Base-by-base conservation (phyloP, 2,329 filamentous ascomycete genomes). In the Exophiala lecanii-corni region DNA sequence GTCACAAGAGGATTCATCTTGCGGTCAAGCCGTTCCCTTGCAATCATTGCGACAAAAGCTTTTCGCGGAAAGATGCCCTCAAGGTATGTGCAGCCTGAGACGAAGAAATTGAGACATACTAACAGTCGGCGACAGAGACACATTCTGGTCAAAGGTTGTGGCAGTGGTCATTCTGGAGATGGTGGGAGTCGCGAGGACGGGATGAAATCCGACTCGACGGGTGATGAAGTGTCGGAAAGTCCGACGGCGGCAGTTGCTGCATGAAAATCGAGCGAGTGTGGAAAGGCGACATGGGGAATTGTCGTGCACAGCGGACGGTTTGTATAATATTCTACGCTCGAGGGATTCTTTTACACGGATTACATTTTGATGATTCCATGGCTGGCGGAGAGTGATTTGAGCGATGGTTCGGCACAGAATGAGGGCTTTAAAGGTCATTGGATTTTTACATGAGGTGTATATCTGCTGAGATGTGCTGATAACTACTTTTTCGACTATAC, bases 21-120 rank as follows among this genome's bases (percentile, higher is more conserved):
- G 86, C 89, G 0, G 87, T 97, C 30, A 98, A 98, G 72, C 92
- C 92, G 0, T 97, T 91, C 63, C 89, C 89, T 0, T 98, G 92
- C 63, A 79, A 73, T 5, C 84, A 84, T 59, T 98, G 92, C 62
- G 89, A 94, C 49, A 97, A 97, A 76, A 92, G 86, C 62, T 98
- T 98, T 60, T 96, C 89, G 2, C 77, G 92, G 47, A 97, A 97
- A 63, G 92, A 97, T 65, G 92, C 92, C 7, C 72, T 98, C 20
- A 97, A 97, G 86, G 92, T 97, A 70, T 32, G 10, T 40, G 4
- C 18, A 28, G 20, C 48, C 23, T 26, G 40, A 30, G 19, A 16
- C 17, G 19, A 36, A 35, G 20, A n/a, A n/a, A 28, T 28, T 9
- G 25, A n/a, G 7, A 7, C 44, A 39, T 23, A 49, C 62, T 65